Percentiles rank a stretch among this genome's conserved stretches.
Conservation (phyloP, 768 basidiomycete species). For the Xerocomellus intermedius region DNA sequence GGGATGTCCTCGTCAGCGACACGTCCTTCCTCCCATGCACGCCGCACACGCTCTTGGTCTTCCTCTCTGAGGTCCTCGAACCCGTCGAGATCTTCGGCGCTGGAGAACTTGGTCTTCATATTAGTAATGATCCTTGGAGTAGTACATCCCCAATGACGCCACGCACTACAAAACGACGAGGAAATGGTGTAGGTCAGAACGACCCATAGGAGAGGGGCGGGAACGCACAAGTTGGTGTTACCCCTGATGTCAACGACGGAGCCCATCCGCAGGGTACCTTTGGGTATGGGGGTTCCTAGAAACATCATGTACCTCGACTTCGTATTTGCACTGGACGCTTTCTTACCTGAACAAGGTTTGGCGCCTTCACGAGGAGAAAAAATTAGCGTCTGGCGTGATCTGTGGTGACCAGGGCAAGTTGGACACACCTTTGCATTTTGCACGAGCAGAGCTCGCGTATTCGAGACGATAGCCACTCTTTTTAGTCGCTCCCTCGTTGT, state of each 20-base stretch:
- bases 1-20: slow-evolving; percentile 87
- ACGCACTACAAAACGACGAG: slow-evolving; percentile 45
- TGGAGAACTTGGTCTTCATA: slow-evolving; percentile 59
- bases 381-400: slow-evolving; percentile 18
- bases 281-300: slow-evolving; percentile 66
- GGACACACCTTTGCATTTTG: slow-evolving; percentile 75
- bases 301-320: slow-evolving; percentile 8
- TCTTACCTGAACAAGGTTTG: slow-evolving; percentile 71
- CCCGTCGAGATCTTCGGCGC: slow-evolving; percentile 76
- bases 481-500: slow-evolving; percentile 35
- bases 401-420: slow-evolving; percentile 8
- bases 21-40: slow-evolving; percentile 74
- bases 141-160: slow-evolving; percentile 92
- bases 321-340: background rate
- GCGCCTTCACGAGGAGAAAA: slow-evolving; percentile 50
- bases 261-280: slow-evolving; percentile 74
- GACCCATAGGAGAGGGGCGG: background rate
- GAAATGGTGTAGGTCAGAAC: background rate
- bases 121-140: slow-evolving; percentile 69
- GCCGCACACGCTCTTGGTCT: slow-evolving; percentile 68
- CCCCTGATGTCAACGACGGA: slow-evolving; percentile 73
- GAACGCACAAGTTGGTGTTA: slow-evolving; percentile 60
- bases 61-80: slow-evolving; percentile 68
- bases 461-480: slow-evolving; percentile 70
- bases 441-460: slow-evolving; percentile 63